Evolutionary conservation across 345 rosid species (phyloP).

Genomic region (Adansonia digitata): DNA sequence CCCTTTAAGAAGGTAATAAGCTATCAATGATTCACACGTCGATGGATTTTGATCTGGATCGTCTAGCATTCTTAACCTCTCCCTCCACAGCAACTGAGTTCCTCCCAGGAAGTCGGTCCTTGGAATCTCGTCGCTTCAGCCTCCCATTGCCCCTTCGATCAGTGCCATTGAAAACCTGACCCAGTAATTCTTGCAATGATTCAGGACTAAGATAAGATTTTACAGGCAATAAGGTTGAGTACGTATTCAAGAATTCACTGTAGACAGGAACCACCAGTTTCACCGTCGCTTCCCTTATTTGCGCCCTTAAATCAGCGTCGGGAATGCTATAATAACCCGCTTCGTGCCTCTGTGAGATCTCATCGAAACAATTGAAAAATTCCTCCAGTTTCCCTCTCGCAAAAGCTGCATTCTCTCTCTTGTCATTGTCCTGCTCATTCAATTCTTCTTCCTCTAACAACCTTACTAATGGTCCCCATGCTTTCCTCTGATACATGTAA

Average conservation of each 20-base stretch:
- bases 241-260: slow-evolving; percentile 27
- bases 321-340: slow-evolving; percentile 32
- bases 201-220: slow-evolving; percentile 32
- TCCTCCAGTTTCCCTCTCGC: slow-evolving; percentile 34
- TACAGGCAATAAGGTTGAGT: slow-evolving; percentile 12
- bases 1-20: neutral
- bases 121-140: slow-evolving; percentile 31
- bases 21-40: slow-evolving; percentile 3
- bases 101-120: slow-evolving; percentile 14
- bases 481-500: slow-evolving; percentile 48
- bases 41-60: slow-evolving; percentile 25
- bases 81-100: slow-evolving; percentile 17
- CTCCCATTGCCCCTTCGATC: slow-evolving; percentile 21
- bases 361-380: slow-evolving; percentile 43
- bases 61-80: slow-evolving; percentile 21
- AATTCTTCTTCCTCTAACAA: slow-evolving; percentile 30
- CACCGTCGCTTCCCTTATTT: slow-evolving; percentile 43
- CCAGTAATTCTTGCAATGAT: slow-evolving; percentile 22
- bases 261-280: slow-evolving; percentile 43
- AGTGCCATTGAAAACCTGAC: slow-evolving; percentile 27
- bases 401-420: neutral
- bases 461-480: slow-evolving; percentile 46
- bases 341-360: slow-evolving; percentile 32
- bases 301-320: slow-evolving; percentile 49
- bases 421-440: neutral